Percentiles rank a stretch among this genome's conserved stretches.
phyloP scores from a whole-genome alignment of 352 stramenopile genomes.

The Phytophthora tentaculata region DNA sequence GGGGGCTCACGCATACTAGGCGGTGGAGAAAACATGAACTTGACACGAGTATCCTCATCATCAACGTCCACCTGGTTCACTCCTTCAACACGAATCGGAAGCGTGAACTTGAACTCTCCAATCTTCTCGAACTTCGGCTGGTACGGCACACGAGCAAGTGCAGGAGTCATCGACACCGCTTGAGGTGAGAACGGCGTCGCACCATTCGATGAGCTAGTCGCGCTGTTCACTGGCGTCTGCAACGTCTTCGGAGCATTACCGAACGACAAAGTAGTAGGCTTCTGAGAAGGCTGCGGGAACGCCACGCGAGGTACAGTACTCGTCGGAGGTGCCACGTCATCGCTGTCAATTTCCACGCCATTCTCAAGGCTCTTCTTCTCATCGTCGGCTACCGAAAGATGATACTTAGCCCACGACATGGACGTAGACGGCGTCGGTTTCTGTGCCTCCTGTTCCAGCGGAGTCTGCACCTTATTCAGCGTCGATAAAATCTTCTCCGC shows the following conservation, averaged over 20 bases:
- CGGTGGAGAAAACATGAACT: slow-evolving; percentile 73
- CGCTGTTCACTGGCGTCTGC: slow-evolving; percentile 32
- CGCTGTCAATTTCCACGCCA: slow-evolving; percentile 36
- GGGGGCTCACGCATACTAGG: slow-evolving; percentile 65
- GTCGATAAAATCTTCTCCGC: slow-evolving; percentile 83
- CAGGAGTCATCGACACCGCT: slow-evolving; percentile 48
- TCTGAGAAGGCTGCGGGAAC: slow-evolving; percentile 36
- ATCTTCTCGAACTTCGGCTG: slow-evolving; percentile 35
- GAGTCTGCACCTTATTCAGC: slow-evolving; percentile 84
- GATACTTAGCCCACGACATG: slow-evolving; percentile 87
- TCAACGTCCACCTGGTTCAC: slow-evolving; percentile 25
- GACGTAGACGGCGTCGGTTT: slow-evolving; percentile 82
- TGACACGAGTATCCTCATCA: slow-evolving; percentile 53
- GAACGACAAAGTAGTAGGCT: slow-evolving; percentile 14
- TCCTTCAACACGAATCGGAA: slow-evolving; percentile 34
- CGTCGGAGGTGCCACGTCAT: slow-evolving; percentile 61
- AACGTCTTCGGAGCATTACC: slow-evolving; percentile 8
- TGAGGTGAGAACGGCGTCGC: slow-evolving; percentile 41
- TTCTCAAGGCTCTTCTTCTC: slow-evolving; percentile 25
- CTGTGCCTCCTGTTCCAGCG: slow-evolving; percentile 69
- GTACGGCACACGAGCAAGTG: slow-evolving; percentile 2
- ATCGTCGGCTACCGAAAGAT: slow-evolving; percentile 62
- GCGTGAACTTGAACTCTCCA: slow-evolving; percentile 62
- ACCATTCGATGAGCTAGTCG: slow-evolving; percentile 5
- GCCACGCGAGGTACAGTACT: slow-evolving; percentile 53